These are phyloP conservation scores for Pythium periplocum DNA, from an alignment of 352 stramenopile genomes.

Conservation along the genomic window DNA sequence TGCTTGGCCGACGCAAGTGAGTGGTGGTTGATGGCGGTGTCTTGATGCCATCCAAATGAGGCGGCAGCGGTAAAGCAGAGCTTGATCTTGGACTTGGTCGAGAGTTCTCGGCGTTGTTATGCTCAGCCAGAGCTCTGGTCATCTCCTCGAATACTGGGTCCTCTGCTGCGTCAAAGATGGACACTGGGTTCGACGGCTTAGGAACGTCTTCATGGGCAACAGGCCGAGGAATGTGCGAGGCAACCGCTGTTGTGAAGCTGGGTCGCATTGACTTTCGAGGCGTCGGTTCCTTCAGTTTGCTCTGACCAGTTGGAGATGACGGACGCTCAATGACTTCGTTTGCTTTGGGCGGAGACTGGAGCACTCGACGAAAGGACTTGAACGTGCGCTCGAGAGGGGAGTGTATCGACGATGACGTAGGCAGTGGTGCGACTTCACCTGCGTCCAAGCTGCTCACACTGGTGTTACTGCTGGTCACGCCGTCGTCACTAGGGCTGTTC, in stretches of 20 bases:
- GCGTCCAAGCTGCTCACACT: slow-evolving; percentile 3
- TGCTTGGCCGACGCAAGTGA: slow-evolving; percentile 2
- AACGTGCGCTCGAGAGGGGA: slow-evolving; percentile 47
- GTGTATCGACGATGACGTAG: slow-evolving; percentile 3
- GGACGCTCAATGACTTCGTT: slow-evolving; percentile 5
- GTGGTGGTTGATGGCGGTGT: slow-evolving; percentile 5
- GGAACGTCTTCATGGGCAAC: no score
- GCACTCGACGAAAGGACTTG: slow-evolving; percentile 44
- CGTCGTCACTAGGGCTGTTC: slow-evolving; percentile 36
- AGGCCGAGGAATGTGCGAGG: no score
- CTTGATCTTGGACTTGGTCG: not conserved
- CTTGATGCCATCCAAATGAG: not conserved
- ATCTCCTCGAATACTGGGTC: slow-evolving; percentile 13
- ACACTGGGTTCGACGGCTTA: slow-evolving; percentile 2
- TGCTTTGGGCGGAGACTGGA: slow-evolving; percentile 14
- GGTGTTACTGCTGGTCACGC: slow-evolving; percentile 23
- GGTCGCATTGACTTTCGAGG: not conserved
- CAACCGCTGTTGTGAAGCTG: no score
- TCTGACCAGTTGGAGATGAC: slow-evolving; percentile 2
- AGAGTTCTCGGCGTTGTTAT: slow-evolving; percentile 7
- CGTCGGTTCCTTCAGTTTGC: slow-evolving; percentile 6
- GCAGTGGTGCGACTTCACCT: no score
- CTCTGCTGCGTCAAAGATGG: slow-evolving; percentile 11
- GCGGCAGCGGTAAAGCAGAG: not conserved
- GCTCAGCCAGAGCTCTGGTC: slow-evolving; percentile 13